Evolutionary conservation across 495 filamentous ascomycete genomes (phyloP).

Genomic region (Friedmanniomyces simplex): DNA sequence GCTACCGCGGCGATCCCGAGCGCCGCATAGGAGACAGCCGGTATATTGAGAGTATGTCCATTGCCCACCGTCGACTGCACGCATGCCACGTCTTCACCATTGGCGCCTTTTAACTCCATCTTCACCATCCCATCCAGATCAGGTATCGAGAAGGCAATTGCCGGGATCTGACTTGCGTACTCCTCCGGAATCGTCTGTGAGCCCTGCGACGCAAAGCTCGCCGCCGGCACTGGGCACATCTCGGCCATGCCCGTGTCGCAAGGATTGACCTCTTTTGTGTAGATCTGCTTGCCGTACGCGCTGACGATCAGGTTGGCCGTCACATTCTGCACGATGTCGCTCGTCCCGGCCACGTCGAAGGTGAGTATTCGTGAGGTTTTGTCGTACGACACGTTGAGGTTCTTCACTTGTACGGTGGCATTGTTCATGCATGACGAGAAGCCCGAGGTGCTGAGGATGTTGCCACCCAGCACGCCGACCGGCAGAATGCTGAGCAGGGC

Average conservation of each 20-base stretch:
- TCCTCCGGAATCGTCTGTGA: constrained; percentile 54
- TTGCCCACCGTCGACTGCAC: constrained; percentile 73
- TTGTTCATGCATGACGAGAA: constrained; percentile 64
- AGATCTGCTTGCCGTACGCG: constrained; percentile 79
- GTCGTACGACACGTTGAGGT: constrained; percentile 70
- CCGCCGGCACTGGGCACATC: constrained; percentile 76
- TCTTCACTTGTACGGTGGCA: constrained; percentile 58
- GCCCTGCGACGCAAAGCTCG: constrained; percentile 63
- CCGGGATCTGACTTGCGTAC: constrained; percentile 66
- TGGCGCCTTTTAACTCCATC: constrained; percentile 57
- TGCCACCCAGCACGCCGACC: constrained; percentile 42
- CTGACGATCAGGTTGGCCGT: constrained; percentile 66
- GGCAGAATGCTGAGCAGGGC: constrained; percentile 34
- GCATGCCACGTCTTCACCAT: constrained; percentile 60
- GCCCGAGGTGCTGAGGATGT: constrained; percentile 69
- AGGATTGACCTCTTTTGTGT: constrained; percentile 71
- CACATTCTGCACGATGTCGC: constrained; percentile 64
- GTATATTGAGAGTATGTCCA: constrained; percentile 65
- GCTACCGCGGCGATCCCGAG: constrained; percentile 82
- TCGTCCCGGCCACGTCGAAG: constrained; percentile 80
- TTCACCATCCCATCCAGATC: constrained; percentile 84
- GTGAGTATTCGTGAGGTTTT: constrained; percentile 55
- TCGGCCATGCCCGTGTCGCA: constrained; percentile 62
- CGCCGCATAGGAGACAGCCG: constrained; percentile 74
- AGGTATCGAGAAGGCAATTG: constrained; percentile 83